Conservation (phyloP, 441 rosid species). For the Lepidium campestre region DNA sequence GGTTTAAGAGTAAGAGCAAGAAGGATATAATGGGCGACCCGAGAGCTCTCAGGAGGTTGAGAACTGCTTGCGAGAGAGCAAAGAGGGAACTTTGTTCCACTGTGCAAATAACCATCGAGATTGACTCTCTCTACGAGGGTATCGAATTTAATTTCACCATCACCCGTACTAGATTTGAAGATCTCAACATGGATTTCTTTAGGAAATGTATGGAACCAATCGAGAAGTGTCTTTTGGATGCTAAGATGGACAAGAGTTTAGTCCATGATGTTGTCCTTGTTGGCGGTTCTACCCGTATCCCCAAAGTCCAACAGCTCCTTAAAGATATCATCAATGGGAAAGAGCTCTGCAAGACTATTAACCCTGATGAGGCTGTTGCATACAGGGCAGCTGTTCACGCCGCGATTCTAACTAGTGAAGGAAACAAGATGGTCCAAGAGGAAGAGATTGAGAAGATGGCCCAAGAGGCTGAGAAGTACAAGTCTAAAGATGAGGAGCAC, state of each 20-base stretch:
- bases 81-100: constrained; percentile 44
- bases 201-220: constrained; percentile 51
- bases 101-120: constrained; percentile 43
- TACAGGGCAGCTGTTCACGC: constrained; percentile 55
- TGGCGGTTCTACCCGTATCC: constrained; percentile 52
- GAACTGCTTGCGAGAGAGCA: constrained; percentile 44
- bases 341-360: constrained; percentile 49
- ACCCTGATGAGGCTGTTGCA: constrained; percentile 50
- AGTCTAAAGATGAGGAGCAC: too few species aligned
- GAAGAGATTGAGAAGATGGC: constrained; percentile 55
- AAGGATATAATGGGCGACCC: constrained; percentile 45
- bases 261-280: constrained; percentile 48
- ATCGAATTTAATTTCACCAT: constrained; percentile 43
- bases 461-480: constrained; percentile 53
- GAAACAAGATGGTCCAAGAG: constrained; percentile 48
- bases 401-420: constrained; percentile 43
- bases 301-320: constrained; percentile 46
- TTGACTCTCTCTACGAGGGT: constrained; percentile 43
- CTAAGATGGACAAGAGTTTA: constrained; percentile 33
- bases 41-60: constrained; percentile 42
- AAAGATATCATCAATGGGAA: constrained; percentile 51
- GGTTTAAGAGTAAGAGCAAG: constrained; percentile 43
- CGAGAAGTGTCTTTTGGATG: constrained; percentile 40
- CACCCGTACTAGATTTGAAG: constrained; percentile 44
- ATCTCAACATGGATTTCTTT: constrained; percentile 49